Percentiles rank a stretch among this genome's conserved stretches.
Evolutionary conservation across 768 basidiomycete species (phyloP).

Genomic region (Sistotremastrum niveocremeum): DNA sequence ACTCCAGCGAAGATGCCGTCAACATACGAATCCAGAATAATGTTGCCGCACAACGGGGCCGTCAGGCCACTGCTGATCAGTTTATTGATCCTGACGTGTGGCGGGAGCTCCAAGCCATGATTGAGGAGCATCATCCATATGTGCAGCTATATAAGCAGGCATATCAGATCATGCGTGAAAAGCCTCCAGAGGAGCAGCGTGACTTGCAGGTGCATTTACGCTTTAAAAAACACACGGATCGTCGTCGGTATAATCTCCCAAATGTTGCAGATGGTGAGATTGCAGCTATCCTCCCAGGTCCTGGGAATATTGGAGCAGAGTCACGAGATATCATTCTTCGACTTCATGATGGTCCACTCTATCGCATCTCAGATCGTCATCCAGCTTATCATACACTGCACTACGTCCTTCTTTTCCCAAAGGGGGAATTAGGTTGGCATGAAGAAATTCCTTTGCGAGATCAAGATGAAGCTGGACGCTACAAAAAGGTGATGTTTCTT

Average conservation of each 20-base stretch:
- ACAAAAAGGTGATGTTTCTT: no score
- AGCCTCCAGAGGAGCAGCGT: not conserved
- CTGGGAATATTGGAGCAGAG: slow-evolving; percentile 9
- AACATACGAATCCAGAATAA: not conserved
- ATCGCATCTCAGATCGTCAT: slow-evolving; percentile 21
- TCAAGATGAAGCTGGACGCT: slow-evolving; percentile 12
- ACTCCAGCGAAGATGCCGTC: no score
- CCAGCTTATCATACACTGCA: slow-evolving; percentile 25
- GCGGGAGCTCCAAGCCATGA: slow-evolving; percentile 5
- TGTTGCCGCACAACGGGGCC: not conserved
- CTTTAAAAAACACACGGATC: slow-evolving; percentile 13
- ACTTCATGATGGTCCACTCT: slow-evolving; percentile 13
- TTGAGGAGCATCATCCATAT: slow-evolving; percentile 6
- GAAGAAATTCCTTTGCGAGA: slow-evolving; percentile 8
- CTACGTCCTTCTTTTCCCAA: slow-evolving; percentile 32
- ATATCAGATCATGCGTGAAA: slow-evolving; percentile 7
- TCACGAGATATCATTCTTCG: slow-evolving; percentile 23
- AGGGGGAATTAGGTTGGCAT: slow-evolving; percentile 27
- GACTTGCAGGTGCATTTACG: slow-evolving; percentile 6
- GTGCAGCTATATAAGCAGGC: slow-evolving; percentile 6
- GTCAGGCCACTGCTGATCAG: not conserved
- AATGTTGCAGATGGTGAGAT: slow-evolving; percentile 29
- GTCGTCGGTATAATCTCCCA: slow-evolving; percentile 29
- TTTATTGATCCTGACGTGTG: not conserved
- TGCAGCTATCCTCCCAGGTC: slow-evolving; percentile 27